Percentiles rank a stretch among this genome's conserved stretches.
Conservation (phyloP, 2,329 filamentous ascomycete species). For the Phialocephala subalpina region DNA sequence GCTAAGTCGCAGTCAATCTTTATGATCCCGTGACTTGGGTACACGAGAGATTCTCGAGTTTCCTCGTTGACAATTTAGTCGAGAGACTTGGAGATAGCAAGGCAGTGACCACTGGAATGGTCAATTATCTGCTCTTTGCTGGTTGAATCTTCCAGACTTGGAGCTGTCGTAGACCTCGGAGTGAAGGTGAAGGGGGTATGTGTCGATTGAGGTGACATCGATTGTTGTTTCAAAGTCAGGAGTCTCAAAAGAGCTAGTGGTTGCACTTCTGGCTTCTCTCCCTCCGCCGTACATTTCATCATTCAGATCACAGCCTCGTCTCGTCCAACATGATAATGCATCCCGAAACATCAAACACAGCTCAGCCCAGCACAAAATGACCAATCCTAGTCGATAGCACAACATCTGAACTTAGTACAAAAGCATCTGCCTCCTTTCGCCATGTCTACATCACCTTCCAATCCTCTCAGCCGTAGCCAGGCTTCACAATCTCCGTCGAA, state of each 20-base stretch:
- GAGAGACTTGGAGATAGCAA: too few relatives aligned
- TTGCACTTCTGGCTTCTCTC: not conserved
- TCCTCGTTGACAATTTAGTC: too few relatives aligned
- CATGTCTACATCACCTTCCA: conserved; percentile 23
- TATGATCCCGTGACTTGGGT: too few relatives aligned
- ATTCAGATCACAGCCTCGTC: conserved; percentile 12
- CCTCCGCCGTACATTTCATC: not conserved
- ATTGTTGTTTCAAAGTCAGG: too few relatives aligned
- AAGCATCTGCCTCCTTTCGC: conserved; percentile 1
- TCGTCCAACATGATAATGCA: not conserved
- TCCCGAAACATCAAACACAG: conserved; percentile 17
- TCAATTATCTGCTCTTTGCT: too few relatives aligned
- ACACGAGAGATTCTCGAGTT: too few relatives aligned
- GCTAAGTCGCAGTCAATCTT: too few relatives aligned
- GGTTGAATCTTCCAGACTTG: too few relatives aligned
- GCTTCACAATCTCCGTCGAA: conserved; percentile 37
- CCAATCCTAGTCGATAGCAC: conserved; percentile 12
- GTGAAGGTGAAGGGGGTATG: too few relatives aligned
- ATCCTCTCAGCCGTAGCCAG: conserved; percentile 35
- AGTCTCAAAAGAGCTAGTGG: not conserved
- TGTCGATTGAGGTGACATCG: too few relatives aligned
- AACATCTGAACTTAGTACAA: not conserved
- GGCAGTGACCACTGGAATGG: too few relatives aligned
- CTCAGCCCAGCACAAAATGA: conserved; percentile 10
- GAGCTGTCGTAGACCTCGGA: too few relatives aligned